Conservation (phyloP, 2,329 filamentous ascomycete species). For the Chrysosporium queenslandicum region DNA sequence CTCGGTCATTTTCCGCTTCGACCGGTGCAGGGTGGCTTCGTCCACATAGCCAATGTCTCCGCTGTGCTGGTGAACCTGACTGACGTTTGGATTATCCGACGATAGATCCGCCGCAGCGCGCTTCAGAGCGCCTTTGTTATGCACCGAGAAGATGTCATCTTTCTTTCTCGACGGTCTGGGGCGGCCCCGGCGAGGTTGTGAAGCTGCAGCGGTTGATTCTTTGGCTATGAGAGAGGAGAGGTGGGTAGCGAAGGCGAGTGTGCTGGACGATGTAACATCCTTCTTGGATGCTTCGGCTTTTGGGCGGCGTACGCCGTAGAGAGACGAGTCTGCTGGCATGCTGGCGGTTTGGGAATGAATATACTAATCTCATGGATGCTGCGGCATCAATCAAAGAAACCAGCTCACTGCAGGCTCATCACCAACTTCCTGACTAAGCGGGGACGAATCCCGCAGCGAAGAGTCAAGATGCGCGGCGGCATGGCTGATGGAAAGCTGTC, state of each 20-base stretch:
- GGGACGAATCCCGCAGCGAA: background rate
- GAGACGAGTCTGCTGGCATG: conserved; percentile 22
- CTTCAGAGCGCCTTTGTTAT: conserved; percentile 54
- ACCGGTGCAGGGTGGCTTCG: conserved; percentile 49
- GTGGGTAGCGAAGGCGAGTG: conserved; percentile 78
- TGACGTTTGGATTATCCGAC: conserved; percentile 43
- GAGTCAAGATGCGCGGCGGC: no score
- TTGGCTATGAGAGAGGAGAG: conserved; percentile 69
- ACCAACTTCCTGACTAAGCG: background rate
- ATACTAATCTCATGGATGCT: background rate
- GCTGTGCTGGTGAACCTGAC: conserved; percentile 51
- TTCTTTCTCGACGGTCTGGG: conserved; percentile 45
- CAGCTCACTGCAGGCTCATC: no score
- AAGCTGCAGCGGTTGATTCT: conserved; percentile 23
- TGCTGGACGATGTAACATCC: conserved; percentile 58
- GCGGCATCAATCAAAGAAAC: background rate
- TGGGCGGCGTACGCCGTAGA: conserved; percentile 65
- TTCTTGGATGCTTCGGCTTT: conserved; percentile 53
- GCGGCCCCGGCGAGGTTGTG: conserved; percentile 34
- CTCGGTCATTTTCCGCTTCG: conserved; percentile 74
- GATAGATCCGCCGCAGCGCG: conserved; percentile 53
- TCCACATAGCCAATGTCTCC: conserved; percentile 54
- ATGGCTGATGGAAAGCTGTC: no score
- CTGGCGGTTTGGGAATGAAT: background rate
- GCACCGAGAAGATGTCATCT: conserved; percentile 57